Percentiles rank a stretch among this genome's conserved stretches.
These are phyloP conservation scores for Saccharum spontaneum DNA, from an alignment of 176 grass and related monocot species.

Conservation along the genomic window DNA sequence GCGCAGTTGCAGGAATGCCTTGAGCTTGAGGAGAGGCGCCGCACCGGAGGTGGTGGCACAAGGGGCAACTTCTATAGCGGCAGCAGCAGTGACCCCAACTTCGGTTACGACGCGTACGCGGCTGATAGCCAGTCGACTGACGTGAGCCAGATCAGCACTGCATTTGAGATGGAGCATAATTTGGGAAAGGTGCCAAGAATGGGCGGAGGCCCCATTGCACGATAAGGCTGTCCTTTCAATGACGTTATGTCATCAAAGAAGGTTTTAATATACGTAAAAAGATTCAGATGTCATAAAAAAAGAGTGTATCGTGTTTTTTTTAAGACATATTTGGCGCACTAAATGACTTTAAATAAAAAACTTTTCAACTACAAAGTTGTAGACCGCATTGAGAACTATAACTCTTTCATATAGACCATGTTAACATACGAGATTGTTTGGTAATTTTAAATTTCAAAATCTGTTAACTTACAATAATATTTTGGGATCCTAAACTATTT, in stretches of 20 bases:
- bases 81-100: not conserved
- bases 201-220: not conserved
- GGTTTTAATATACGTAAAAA: not conserved
- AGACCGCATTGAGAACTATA: no score
- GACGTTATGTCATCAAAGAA: not conserved
- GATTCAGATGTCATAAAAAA: not conserved
- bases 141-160: slow-evolving; percentile 5
- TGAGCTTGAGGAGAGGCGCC: slow-evolving; percentile 18
- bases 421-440: no score
- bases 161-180: slow-evolving; percentile 28
- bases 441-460: no score
- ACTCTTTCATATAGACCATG: no score
- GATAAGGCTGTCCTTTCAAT: slow-evolving; percentile 13
- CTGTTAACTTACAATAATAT: no score
- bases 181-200: slow-evolving; percentile 27
- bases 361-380: no score
- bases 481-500: no score
- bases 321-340: no score
- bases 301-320: not conserved
- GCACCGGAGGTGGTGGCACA: fast-evolving
- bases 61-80: not conserved
- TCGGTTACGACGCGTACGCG: not conserved
- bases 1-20: slow-evolving; percentile 54
- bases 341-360: no score
- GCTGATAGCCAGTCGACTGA: not conserved